Evolutionary conservation across 2,329 filamentous ascomycete genomes (phyloP).

Genomic region (Colletotrichum liaoningense): DNA sequence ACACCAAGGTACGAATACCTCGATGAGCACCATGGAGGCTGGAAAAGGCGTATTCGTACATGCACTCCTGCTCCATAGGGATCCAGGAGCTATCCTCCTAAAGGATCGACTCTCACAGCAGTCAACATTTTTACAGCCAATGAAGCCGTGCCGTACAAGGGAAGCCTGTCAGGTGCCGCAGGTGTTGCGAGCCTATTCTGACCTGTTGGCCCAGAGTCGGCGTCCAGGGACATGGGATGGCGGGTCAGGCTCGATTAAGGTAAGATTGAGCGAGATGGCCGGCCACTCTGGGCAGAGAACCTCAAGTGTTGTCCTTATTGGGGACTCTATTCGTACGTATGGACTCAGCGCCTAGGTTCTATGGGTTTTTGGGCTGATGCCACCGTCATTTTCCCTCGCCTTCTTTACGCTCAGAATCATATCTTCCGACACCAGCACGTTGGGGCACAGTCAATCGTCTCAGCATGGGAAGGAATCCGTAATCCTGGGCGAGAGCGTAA

Average conservation of each 20-base stretch:
- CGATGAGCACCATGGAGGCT: neutral
- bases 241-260: slow-evolving; percentile 17
- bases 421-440: neutral
- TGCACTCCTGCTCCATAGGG: neutral
- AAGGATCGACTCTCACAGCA: neutral
- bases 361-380: neutral
- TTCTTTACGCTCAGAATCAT: neutral
- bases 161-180: neutral
- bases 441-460: slow-evolving; percentile 22
- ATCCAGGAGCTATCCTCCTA: neutral
- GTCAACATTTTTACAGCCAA: neutral
- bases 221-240: slow-evolving; percentile 21
- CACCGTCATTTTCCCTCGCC: neutral
- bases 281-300: no score
- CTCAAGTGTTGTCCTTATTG: no score
- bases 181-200: neutral
- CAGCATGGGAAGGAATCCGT: neutral
- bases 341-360: neutral
- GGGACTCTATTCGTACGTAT: neutral
- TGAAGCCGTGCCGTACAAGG: neutral
- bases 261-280: slow-evolving; percentile 23
- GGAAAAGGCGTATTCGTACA: slow-evolving; percentile 5
- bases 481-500: neutral
- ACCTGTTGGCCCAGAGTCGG: neutral
- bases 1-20: neutral